Conservation (phyloP, 2,329 filamentous ascomycete genomes). For the Xylariaceae sp. region DNA sequence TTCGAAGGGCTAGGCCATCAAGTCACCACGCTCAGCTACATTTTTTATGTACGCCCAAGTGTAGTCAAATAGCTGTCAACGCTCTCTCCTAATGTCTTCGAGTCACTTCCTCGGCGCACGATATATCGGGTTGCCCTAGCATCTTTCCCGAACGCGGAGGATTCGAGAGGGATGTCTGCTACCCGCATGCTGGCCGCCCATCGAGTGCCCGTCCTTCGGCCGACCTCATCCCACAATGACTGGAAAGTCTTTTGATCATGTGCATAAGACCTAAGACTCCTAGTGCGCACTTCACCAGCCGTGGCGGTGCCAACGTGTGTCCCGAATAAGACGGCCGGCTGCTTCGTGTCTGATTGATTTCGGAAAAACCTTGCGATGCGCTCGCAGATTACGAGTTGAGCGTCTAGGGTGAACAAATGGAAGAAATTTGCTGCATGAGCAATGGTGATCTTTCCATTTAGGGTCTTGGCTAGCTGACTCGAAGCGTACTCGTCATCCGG, state of each 20-base stretch:
- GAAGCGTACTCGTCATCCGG: neutral
- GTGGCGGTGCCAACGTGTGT: neutral
- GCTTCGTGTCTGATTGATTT: neutral
- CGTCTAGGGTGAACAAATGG: neutral
- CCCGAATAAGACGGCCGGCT: neutral
- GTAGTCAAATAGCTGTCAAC: too few species aligned
- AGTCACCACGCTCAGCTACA: too few species aligned
- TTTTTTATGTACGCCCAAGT: too few species aligned
- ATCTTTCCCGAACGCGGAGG: conserved; percentile 3
- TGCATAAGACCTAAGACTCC: conserved; percentile 2
- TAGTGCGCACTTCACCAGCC: neutral
- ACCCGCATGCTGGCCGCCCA: conserved; percentile 8
- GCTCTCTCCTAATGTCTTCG: too few species aligned
- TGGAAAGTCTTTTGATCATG: conserved; percentile 9
- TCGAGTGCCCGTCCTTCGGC: conserved; percentile 6
- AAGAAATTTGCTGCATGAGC: neutral
- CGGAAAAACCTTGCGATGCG: neutral
- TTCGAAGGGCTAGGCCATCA: too few species aligned
- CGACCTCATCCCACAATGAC: conserved; percentile 13
- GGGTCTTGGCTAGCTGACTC: neutral
- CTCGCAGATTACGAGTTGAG: neutral
- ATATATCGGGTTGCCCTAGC: conserved; percentile 5
- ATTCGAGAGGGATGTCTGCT: neutral
- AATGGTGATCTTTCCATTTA: neutral
- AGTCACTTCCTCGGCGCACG: too few species aligned